Percentiles rank a stretch among this genome's conserved stretches.
Evolutionary conservation across 257 asterid species (phyloP).

Genomic region (Asclepias syriaca): DNA sequence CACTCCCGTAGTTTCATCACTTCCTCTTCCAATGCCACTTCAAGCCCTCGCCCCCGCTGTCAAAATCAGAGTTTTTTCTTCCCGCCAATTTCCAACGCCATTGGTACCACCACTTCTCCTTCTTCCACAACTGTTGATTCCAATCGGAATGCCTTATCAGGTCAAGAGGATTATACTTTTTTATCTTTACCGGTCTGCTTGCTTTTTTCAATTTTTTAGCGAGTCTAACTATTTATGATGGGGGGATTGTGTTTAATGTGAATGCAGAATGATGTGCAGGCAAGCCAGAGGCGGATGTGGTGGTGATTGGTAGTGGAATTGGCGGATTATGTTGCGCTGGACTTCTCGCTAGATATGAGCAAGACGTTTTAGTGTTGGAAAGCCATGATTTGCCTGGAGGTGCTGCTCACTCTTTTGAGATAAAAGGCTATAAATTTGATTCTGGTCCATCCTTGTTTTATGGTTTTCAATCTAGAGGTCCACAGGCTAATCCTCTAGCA

Average conservation of each 20-base stretch:
- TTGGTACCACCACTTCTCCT: background rate
- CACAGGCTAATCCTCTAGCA: too few species aligned
- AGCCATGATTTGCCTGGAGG: too few species aligned
- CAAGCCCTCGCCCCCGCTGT: background rate
- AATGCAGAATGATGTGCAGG: conserved; percentile 71
- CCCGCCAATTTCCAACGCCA: conserved; percentile 9
- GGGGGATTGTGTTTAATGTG: conserved; percentile 28
- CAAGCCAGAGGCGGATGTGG: conserved; percentile 76
- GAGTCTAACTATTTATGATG: background rate
- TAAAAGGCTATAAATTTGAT: too few species aligned
- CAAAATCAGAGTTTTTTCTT: background rate
- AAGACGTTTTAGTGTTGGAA: too few species aligned
- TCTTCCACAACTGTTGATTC: conserved; percentile 14
- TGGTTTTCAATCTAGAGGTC: too few species aligned
- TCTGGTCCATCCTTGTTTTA: too few species aligned
- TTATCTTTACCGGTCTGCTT: background rate
- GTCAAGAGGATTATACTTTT: background rate
- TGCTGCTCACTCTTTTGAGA: too few species aligned
- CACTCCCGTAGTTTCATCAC: too few species aligned
- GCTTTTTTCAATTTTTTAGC: too few species aligned
- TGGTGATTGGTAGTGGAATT: conserved; percentile 89
- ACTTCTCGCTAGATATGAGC: too few species aligned
- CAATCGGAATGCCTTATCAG: conserved; percentile 13
- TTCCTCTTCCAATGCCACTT: too few species aligned
- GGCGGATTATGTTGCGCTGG: conserved; percentile 86